A percentile compares a stretch with the other conserved stretches of the same genome.
These are phyloP conservation scores for Eucalyptus virginea DNA, from an alignment of 345 rosid genomes.

Conservation along the genomic window DNA sequence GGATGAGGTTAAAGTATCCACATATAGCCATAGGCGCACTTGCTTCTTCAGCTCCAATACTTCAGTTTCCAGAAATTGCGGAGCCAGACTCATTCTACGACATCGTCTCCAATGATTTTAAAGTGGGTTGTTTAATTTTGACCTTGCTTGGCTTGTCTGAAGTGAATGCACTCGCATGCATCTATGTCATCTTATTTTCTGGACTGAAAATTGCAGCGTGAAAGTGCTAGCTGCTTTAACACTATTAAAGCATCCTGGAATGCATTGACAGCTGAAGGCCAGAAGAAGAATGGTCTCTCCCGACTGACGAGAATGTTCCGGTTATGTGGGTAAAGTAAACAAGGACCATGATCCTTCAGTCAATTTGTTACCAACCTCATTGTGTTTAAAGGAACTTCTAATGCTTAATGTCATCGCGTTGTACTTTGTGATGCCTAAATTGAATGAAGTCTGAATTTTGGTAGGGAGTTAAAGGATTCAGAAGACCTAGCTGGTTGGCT, in stretches of 20 bases:
- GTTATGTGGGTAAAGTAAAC: slow-evolving; percentile 50
- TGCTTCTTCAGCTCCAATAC: slow-evolving; percentile 93
- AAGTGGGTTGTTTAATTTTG: slow-evolving; percentile 12
- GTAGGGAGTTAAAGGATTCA: slow-evolving; percentile 51
- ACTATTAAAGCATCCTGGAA: slow-evolving; percentile 76
- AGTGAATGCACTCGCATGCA: background rate
- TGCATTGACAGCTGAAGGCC: slow-evolving; percentile 43
- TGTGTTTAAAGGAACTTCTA: background rate
- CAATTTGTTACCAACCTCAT: background rate
- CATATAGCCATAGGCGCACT: slow-evolving; percentile 83
- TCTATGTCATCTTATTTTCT: background rate
- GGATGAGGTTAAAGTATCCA: slow-evolving; percentile 98
- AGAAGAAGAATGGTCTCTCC: slow-evolving; percentile 56
- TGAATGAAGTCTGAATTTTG: background rate
- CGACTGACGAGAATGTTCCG: slow-evolving; percentile 52
- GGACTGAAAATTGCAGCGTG: slow-evolving; percentile 31
- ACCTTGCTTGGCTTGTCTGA: background rate
- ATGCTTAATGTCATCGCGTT: background rate
- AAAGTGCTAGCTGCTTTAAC: slow-evolving; percentile 74
- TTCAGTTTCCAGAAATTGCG: slow-evolving; percentile 81
- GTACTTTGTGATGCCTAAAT: background rate
- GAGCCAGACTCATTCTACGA: slow-evolving; percentile 72
- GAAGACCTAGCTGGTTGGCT: slow-evolving; percentile 70
- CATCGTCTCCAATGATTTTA: slow-evolving; percentile 77
- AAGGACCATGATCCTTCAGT: background rate